Evolutionary conservation across 1,139 yeast species (phyloP).

Genomic region (Yamadazyma kanchanaburiensis): DNA sequence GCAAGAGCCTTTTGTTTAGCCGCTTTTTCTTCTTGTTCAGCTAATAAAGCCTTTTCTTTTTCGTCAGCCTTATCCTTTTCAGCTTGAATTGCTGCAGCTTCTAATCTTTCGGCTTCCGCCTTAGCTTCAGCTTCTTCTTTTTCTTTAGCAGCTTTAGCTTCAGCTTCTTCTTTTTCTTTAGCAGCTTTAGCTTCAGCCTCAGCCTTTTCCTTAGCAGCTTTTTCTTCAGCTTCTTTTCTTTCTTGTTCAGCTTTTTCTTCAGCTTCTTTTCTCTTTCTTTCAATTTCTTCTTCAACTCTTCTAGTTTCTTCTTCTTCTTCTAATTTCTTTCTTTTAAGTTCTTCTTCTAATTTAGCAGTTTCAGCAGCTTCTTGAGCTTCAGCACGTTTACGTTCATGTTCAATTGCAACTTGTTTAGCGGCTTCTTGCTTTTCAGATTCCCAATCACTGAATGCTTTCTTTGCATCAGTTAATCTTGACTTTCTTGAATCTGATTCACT

Average conservation of each 20-base stretch:
- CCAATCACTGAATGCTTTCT: slow-evolving; percentile 40
- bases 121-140: slow-evolving; percentile 16
- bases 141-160: slow-evolving; percentile 28
- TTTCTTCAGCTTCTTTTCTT: slow-evolving; percentile 14
- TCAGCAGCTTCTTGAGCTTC: slow-evolving; percentile 50
- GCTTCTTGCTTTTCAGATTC: slow-evolving; percentile 38
- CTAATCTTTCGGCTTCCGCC: slow-evolving; percentile 14
- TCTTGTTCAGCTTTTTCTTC: slow-evolving; percentile 19
- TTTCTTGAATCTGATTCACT: slow-evolving; percentile 37
- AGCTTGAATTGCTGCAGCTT: slow-evolving; percentile 14
- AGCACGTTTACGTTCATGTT: slow-evolving; percentile 43
- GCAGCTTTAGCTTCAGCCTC: slow-evolving; percentile 32
- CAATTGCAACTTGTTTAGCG: slow-evolving; percentile 39
- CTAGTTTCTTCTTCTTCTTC: slow-evolving; percentile 32
- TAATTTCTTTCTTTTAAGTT: slow-evolving; percentile 38
- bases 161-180: slow-evolving; percentile 25
- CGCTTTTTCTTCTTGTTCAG: slow-evolving; percentile 19
- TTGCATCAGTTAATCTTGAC: slow-evolving; percentile 40
- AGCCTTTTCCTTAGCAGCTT: slow-evolving; percentile 45
- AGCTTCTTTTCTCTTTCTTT: slow-evolving; percentile 16
- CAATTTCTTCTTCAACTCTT: slow-evolving; percentile 28
- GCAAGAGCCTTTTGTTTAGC: slow-evolving; percentile 16
- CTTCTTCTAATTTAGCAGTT: slow-evolving; percentile 43
- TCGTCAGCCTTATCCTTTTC: slow-evolving; percentile 17
- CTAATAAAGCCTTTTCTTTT: slow-evolving; percentile 16